A percentile compares a stretch with the other conserved stretches of the same genome.
These are phyloP conservation scores for Phascolomyces articulosus DNA, from an alignment of 371 early-diverging fungal genomes.

Conservation along the genomic window DNA sequence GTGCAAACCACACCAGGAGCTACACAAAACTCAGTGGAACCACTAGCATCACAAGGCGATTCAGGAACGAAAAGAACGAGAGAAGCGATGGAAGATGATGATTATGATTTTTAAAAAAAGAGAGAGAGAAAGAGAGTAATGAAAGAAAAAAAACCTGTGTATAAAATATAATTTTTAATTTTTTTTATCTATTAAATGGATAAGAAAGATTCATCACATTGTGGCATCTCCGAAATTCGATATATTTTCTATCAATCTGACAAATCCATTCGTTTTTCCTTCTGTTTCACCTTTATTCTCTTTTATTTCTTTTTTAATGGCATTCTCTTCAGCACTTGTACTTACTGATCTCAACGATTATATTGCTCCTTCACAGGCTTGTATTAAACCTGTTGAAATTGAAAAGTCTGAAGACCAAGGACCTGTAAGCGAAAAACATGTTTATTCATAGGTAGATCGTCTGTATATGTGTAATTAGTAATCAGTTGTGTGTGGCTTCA, in stretches of 20 bases:
- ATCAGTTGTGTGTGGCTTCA: slow-evolving; percentile 5
- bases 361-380: slow-evolving; percentile 93
- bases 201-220: no score
- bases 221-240: no score
- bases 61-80: slow-evolving; percentile 27
- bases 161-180: no score
- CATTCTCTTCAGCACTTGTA: slow-evolving; percentile 78
- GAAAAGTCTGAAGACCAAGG: slow-evolving; percentile 61
- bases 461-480: slow-evolving; percentile 13
- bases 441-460: not conserved
- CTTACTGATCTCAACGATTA: slow-evolving; percentile 95
- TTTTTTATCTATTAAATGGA: no score
- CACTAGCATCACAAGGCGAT: not conserved
- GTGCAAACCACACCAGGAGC: slow-evolving; percentile 5
- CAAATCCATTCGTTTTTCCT: not conserved
- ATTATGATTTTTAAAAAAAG: slow-evolving; percentile 42
- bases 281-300: not conserved
- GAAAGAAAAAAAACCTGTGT: not conserved
- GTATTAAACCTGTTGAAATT: slow-evolving; percentile 91
- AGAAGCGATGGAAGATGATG: slow-evolving; percentile 52
- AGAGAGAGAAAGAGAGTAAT: not conserved
- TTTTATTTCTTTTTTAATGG: slow-evolving; percentile 35
- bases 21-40: slow-evolving; percentile 2
- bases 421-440: slow-evolving; percentile 31
- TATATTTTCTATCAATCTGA: not conserved